Evolutionary conservation across 495 filamentous ascomycete species (phyloP), one percentile per base, ranked within the genome.

Genomic region (Penicillium psychrofluorescens): DNA sequence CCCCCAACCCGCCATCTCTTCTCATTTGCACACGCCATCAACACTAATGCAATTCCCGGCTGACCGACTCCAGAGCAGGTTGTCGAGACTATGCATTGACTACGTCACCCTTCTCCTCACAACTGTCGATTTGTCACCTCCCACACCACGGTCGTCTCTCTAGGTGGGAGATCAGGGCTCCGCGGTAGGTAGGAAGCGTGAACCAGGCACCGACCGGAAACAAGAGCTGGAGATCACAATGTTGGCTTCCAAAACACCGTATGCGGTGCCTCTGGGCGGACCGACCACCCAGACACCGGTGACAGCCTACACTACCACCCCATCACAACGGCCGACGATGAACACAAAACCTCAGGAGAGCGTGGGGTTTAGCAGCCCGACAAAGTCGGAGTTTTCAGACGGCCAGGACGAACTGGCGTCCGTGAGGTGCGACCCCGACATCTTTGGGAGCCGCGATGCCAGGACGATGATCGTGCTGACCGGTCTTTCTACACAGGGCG

Each of bases 341-440:
- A 66, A 78, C 38, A 71, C 73, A 36, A 70, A 75, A 48, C 56
- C 66, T 9, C 71, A 83, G 36, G 79, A 79, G 56, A 81, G 84
- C n/a, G 41, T 54, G 43, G 71, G 78, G 35, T 94, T 88, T 49
- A 71, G 82, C 13, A 94, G 87, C 61, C 91, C 92, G 29, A 95
- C 92, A 15, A 88, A 95, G 58, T 95, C 88, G 12, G 91, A 96
- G 52, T 95, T 95, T 61, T 92, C 88, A n/a, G 90, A 95, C 48
- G 61, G 66, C 35, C 75, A 71, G 43, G 79, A 77, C 61, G 68
- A 70, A n/a, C 62, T 74, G 9, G 74, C 81, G 46, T 67, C 77
- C 36, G 72, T 85, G 52, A 67, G 80, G 82, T 84, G 57, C 56
- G 72, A 29, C 33, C 7, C n/a, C 7, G 29, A 2, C 7, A 9